A percentile compares a stretch with the other conserved stretches of the same genome.
Conservation (phyloP, 2,329 filamentous ascomycete species). For the Cyphellophora europaea region DNA sequence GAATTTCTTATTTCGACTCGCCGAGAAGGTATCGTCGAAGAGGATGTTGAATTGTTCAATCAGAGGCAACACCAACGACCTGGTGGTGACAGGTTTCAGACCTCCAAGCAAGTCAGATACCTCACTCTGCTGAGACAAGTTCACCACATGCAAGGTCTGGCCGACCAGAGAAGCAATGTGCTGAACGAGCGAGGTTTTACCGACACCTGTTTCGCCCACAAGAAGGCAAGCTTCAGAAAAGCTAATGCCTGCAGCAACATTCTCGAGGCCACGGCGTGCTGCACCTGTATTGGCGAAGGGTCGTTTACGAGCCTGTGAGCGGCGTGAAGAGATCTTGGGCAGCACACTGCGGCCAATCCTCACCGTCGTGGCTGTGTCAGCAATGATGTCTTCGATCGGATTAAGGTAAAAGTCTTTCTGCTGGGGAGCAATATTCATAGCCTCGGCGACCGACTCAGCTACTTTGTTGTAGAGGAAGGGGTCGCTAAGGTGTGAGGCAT, state of each 20-base stretch:
- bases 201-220: slow-evolving; percentile 97
- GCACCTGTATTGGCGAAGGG: slow-evolving; percentile 83
- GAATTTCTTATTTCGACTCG: slow-evolving; percentile 79
- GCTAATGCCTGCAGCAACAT: slow-evolving; percentile 73
- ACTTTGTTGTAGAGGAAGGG: slow-evolving; percentile 50
- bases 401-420: slow-evolving; percentile 66
- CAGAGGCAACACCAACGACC: slow-evolving; percentile 76
- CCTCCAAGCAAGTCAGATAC: slow-evolving; percentile 91
- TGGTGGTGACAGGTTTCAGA: slow-evolving; percentile 89
- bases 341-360: slow-evolving; percentile 59
- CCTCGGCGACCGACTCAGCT: slow-evolving; percentile 66
- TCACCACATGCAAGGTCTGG: slow-evolving; percentile 83
- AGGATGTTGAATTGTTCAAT: slow-evolving; percentile 91
- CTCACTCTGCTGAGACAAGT: slow-evolving; percentile 96
- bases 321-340: slow-evolving; percentile 31
- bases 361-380: slow-evolving; percentile 50
- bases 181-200: slow-evolving; percentile 94
- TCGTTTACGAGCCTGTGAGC: slow-evolving; percentile 26
- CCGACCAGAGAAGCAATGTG: slow-evolving; percentile 78
- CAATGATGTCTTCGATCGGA: slow-evolving; percentile 62
- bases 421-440: slow-evolving; percentile 78
- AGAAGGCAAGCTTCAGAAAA: slow-evolving; percentile 82
- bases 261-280: slow-evolving; percentile 75
- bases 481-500: slow-evolving; percentile 70
- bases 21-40: slow-evolving; percentile 79